Base-by-base conservation (phyloP, 805 yeast genomes). In the Saccharomyces cerevisiae region DNA sequence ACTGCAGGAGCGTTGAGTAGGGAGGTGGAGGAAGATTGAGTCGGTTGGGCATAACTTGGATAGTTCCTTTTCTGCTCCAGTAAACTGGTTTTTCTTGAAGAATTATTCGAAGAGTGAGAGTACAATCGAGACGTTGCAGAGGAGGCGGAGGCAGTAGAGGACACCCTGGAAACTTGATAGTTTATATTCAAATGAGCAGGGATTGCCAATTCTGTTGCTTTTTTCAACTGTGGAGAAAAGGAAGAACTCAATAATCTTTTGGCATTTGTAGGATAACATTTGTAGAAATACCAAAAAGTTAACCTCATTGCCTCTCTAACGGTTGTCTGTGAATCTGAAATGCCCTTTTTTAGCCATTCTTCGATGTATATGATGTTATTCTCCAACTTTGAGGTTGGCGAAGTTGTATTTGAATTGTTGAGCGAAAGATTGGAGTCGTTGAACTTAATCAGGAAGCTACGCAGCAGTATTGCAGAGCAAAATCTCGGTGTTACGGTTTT, bases 231-330 rank as follows among this genome's bases (percentile, higher is more conserved):
- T 2, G 59, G 54, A 1, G 66, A 60, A 27, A 67, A 60, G 3
- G 66, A 61, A 26, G 59, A 61, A 9, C 54, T 56, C 13, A 75
- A 58, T 9, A 81, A 55, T 14, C 57, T 59, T 14, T 77, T 79
- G 0, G 83, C 86, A 13, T 73, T 70, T 0, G 69, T 62, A 0
- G 88, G 86, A 70, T 81, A 85, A 6, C 76, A 63, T 22, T 73
- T 74, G 59, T 76, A 77, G 53, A 81, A 78, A 13, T 79, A 73
- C 97, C 97, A 91, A 62, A 78, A 92, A 0, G 89, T 76, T 2
- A 75, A 73, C 65, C 96, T 79, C 73, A 85, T 87, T 0, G 81
- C 73, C 61, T 83, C 95, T 59, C 97, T 77, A 0, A 88, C 97
- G 0, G 79, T 73, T 0, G 91, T 89, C 55, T 86, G 85, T 0